These are phyloP conservation scores for Blastobotrys indianensis DNA, from an alignment of 1,139 yeast species.

Conservation along the genomic window DNA sequence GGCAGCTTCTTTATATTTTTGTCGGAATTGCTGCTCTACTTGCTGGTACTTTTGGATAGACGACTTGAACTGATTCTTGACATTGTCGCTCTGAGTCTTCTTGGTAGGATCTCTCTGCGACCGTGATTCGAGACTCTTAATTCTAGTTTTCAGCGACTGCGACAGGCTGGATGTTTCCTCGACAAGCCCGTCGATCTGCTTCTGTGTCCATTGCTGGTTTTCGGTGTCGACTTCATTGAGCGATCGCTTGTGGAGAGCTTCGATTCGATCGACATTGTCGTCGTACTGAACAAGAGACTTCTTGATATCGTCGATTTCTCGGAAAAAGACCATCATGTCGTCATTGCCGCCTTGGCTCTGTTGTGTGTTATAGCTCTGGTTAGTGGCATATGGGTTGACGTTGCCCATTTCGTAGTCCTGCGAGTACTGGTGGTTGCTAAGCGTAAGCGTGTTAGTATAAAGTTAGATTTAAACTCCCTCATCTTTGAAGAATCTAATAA, in stretches of 20 bases:
- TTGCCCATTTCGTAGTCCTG: constrained; percentile 21
- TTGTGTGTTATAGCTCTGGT: constrained; percentile 7
- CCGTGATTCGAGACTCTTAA: constrained; percentile 69
- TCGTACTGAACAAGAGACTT: constrained; percentile 76
- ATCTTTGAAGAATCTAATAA: no score
- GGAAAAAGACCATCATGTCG: constrained; percentile 75
- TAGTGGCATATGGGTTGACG: constrained; percentile 20
- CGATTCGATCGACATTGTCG: constrained; percentile 68
- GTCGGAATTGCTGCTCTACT: constrained; percentile 81
- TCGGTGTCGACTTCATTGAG: constrained; percentile 76
- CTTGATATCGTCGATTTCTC: constrained; percentile 76
- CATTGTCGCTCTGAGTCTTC: constrained; percentile 84
- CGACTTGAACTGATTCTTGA: constrained; percentile 78
- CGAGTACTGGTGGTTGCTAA: neutral
- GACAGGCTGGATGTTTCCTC: constrained; percentile 79
- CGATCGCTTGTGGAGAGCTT: constrained; percentile 73
- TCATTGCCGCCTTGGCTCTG: constrained; percentile 23
- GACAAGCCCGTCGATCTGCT: constrained; percentile 70
- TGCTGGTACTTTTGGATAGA: constrained; percentile 82
- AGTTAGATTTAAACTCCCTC: no score
- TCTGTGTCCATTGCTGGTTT: constrained; percentile 64
- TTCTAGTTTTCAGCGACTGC: constrained; percentile 63
- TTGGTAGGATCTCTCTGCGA: constrained; percentile 70
- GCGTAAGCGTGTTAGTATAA: no score
- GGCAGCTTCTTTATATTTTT: constrained; percentile 79